Percentiles rank a stretch among this genome's conserved stretches.
Conservation (phyloP, 768 basidiomycete genomes). For the Trametes punicea region DNA sequence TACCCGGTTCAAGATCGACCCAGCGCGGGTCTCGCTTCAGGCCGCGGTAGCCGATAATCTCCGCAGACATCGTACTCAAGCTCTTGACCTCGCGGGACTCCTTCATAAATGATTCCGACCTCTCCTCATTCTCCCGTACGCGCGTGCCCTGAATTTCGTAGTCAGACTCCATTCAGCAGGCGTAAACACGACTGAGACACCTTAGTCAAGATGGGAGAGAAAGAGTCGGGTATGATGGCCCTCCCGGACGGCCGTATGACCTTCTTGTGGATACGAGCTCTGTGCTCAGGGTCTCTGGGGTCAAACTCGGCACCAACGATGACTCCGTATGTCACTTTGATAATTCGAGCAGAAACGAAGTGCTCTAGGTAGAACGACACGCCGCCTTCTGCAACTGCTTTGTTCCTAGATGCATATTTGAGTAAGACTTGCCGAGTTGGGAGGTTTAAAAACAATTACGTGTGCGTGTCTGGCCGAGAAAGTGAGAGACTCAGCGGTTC, state of each 20-base stretch:
- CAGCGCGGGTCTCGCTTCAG: constrained; percentile 28
- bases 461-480: constrained; percentile 74
- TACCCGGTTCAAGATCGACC: constrained; percentile 36
- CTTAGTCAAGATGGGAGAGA: constrained; percentile 15
- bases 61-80: constrained; percentile 16
- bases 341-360: constrained; percentile 45
- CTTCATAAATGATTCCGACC: neutral
- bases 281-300: constrained; percentile 38
- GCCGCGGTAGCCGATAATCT: constrained; percentile 35
- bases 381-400: constrained; percentile 54
- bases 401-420: constrained; percentile 34
- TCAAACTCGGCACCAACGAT: constrained; percentile 39
- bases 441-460: constrained; percentile 38
- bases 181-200: neutral
- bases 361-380: constrained; percentile 43
- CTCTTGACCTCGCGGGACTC: neutral
- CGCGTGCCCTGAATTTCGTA: constrained; percentile 1
- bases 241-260: constrained; percentile 33
- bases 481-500: constrained; percentile 51
- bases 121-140: constrained; percentile 1
- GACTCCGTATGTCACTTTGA: constrained; percentile 48
- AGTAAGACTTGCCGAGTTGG: neutral
- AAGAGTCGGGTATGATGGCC: constrained; percentile 7
- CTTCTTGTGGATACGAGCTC: constrained; percentile 30
- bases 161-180: neutral